Evolutionary conservation across 164 flowering plant genomes (phyloP).

Genomic region (Tetrastigma voinierianum): DNA sequence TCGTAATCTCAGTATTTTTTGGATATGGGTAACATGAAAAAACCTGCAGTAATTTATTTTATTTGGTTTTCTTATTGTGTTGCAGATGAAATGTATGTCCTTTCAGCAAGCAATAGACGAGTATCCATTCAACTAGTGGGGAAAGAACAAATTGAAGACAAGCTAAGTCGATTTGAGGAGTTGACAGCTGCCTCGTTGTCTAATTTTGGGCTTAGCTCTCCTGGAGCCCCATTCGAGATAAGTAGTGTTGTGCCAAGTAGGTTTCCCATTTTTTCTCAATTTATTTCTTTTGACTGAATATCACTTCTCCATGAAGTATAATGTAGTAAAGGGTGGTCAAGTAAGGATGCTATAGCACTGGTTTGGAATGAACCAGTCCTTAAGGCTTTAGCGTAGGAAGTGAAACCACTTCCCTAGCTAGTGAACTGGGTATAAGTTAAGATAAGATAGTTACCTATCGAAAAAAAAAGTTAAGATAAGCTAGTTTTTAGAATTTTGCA

Average conservation of each 20-base stretch:
- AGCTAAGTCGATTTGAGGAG: slow-evolving; percentile 75
- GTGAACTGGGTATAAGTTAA: too few species aligned
- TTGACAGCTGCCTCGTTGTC: slow-evolving; percentile 62
- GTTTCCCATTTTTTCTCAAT: neutral
- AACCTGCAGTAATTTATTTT: neutral
- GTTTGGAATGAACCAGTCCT: too few species aligned
- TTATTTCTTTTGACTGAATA: neutral
- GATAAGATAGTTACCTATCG: too few species aligned
- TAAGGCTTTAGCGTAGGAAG: too few species aligned
- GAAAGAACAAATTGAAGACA: slow-evolving; percentile 74
- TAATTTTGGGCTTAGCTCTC: slow-evolving; percentile 70
- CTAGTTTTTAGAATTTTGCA: too few species aligned
- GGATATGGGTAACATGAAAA: neutral
- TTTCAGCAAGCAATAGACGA: slow-evolving; percentile 67
- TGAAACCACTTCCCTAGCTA: too few species aligned
- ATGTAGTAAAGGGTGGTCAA: too few species aligned
- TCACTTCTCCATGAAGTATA: too few species aligned
- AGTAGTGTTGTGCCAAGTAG: slow-evolving; percentile 58
- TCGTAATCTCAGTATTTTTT: neutral
- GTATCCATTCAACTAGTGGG: slow-evolving; percentile 78
- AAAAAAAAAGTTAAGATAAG: too few species aligned
- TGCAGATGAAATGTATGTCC: slow-evolving; percentile 94
- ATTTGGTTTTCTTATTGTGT: slow-evolving; percentile 6
- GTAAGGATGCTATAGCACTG: too few species aligned
- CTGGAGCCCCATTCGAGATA: slow-evolving; percentile 41